Evolutionary conservation across 2,329 filamentous ascomycete genomes (phyloP).

Genomic region (Chalara sp.): DNA sequence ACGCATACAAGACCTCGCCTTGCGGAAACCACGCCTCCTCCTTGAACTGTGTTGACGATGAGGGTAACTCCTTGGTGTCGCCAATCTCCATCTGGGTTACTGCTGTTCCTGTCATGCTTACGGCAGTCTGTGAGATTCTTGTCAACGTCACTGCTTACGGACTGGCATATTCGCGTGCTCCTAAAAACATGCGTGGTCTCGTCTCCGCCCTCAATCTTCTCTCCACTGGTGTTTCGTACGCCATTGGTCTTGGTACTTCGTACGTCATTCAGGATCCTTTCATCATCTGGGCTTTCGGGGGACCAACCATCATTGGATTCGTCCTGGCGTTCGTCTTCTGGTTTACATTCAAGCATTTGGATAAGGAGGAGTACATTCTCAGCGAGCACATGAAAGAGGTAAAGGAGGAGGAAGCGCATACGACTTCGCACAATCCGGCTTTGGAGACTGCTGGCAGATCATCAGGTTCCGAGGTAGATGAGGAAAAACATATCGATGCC

Average conservation of each 20-base stretch:
- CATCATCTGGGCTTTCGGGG: constrained; percentile 43
- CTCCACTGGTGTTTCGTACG: constrained; percentile 37
- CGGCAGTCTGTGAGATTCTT: constrained; percentile 45
- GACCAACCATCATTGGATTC: constrained; percentile 37
- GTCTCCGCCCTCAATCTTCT: constrained; percentile 43
- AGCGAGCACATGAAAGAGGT: constrained; percentile 15
- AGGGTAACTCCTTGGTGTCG: constrained; percentile 15
- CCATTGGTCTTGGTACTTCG: constrained; percentile 36
- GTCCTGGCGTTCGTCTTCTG: constrained; percentile 38
- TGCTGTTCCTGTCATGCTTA: constrained; percentile 42
- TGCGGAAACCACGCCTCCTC: constrained; percentile 41
- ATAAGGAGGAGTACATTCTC: constrained; percentile 32
- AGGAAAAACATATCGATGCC: no score
- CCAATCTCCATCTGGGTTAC: constrained; percentile 49
- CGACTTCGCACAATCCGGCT: no score
- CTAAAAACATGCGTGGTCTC: constrained; percentile 42
- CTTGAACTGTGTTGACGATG: constrained; percentile 11
- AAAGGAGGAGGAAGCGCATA: not conserved
- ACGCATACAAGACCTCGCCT: constrained; percentile 54
- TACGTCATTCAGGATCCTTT: constrained; percentile 40
- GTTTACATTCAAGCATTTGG: constrained; percentile 31
- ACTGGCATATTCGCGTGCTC: constrained; percentile 43
- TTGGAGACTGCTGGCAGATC: no score
- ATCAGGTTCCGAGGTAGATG: no score
- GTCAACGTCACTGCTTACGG: constrained; percentile 43